Base-by-base conservation (phyloP, 768 basidiomycete genomes). In the Rhizopogon roseolus region DNA sequence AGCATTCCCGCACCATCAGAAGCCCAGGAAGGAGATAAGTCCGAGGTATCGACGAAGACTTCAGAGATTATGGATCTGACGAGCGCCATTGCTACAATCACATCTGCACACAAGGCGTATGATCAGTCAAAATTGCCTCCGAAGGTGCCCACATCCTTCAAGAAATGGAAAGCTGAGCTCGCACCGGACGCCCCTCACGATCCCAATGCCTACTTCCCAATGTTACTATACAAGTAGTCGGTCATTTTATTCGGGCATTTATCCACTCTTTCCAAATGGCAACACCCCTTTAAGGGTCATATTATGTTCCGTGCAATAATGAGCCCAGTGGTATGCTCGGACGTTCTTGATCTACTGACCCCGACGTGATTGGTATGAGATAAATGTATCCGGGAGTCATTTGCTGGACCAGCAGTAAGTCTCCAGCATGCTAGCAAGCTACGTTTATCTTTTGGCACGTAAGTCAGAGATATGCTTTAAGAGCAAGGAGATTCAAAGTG, bases 121-220 rank as follows among this genome's bases (percentile, higher is more conserved):
- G 77, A 81, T 8, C 77, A 81, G 57, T 69, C 80, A 36, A 84
- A 76, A 41, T 76, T 93, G 19, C 93, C 93, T 11, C 93, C 93
- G 25, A 70, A 72, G 3, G 75, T 90, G n/a, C 85, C 91, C 17
- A 79, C 73, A 27, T 68, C 87, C 1, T 78, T 80, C 72, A 81
- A 78, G 67, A 81, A 80, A 54, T 97, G 94, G 94, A 71, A 74
- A 37, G 88, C 93, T 5, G 71, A 84, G 64, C 71, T 76, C 41
- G 81, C 88, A 2, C 82, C 82, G 3, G 81, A 88, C 62, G 84
- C 90, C n/a, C 93, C 93, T 17, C 92, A 94, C 64, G 85, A 85
- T 55, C 84, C 86, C 41, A 68, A 86, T 63, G 75, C 86, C 2
- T 94, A 94, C 71, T 96, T 91, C 72, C 90, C 90, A 10, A 90